phyloP scores from a whole-genome alignment of 2,329 filamentous ascomycete species.

The Fusarium duplospermum region DNA sequence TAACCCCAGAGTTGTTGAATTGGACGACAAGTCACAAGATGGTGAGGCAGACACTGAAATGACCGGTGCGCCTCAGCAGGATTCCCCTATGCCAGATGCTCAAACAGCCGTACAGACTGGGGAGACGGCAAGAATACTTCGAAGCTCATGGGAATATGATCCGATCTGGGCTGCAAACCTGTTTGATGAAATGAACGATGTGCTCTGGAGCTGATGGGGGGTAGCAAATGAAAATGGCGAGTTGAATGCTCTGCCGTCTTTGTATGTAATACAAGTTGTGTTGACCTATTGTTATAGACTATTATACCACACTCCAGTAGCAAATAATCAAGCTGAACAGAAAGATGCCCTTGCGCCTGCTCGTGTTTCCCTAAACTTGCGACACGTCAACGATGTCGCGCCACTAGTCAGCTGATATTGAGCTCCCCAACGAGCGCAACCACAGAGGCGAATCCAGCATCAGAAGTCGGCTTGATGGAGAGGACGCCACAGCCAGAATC shows the following conservation, averaged over 20 bases:
- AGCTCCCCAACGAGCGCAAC: conserved; percentile 34
- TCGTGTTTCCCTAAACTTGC: neutral
- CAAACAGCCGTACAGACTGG: neutral
- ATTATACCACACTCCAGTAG: neutral
- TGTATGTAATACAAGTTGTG: neutral
- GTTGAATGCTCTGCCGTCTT: neutral
- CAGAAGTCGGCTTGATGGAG: conserved; percentile 19
- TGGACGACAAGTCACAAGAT: neutral
- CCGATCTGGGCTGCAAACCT: conserved; percentile 5
- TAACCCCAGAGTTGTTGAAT: neutral
- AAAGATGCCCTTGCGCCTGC: neutral
- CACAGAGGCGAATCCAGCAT: conserved; percentile 33
- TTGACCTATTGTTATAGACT: neutral
- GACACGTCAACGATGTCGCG: neutral
- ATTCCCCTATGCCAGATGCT: neutral
- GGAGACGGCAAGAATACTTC: neutral
- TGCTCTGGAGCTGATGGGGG: neutral
- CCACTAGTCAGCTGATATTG: conserved; percentile 1
- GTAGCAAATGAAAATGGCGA: neutral
- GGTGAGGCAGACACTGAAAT: neutral
- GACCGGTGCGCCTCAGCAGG: neutral
- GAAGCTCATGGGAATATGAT: conserved; percentile 4
- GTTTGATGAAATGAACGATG: conserved; percentile 17
- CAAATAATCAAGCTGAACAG: neutral
- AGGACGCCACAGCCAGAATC: conserved; percentile 10